Evolutionary conservation across 192 early-diverging fungal genomes (phyloP), one percentile per base, ranked within the genome.

Genomic region (Dissophora ornata): DNA sequence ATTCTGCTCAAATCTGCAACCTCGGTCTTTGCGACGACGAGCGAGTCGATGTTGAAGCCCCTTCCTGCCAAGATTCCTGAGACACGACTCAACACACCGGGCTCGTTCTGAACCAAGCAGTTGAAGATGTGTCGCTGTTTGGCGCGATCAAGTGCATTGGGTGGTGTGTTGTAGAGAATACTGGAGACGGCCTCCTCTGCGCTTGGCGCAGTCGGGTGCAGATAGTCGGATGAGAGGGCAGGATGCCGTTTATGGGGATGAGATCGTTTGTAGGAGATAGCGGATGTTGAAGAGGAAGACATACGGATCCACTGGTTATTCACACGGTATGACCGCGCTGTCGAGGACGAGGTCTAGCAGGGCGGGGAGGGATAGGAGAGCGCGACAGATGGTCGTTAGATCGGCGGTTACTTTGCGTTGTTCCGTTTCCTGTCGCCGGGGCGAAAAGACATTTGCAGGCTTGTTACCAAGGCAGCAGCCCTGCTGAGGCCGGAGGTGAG

Each of bases 21-120:
- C 69, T 99, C 95, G 22, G 97, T 99, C 61, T 93, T 96, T 79
- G 94, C 91, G 3, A 97, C 97, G 7, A 99, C 96, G 44, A 99
- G 82, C 52, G 95, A 94, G 69, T 99, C 97, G 79, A 99, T 99
- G 81, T 97, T 99, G 84, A 97, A 96, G 1, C 95, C 95, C 40
- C 97, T 85, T 15, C 89, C 96, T 8, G 96, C 97, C 80, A 99
- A 86, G 61, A 95, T 93, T n/a, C 92, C 96, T 69, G 85, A 88
- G 5, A 93, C 86, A 52, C 90, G 86, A 68, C 87, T 87, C 48
- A 95, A 79, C 34, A 93, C 92, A 41, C 92, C 91, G 16, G 92
- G 94, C 63, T 95, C 94, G 69, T 95, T 92, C 59, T 91, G 90
- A 42, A 97, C 96, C 65, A 99, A 86, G 67, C 96, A 96, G 87